A percentile compares a stretch with the other conserved stretches of the same genome.
Evolutionary conservation across 2,329 filamentous ascomycete species (phyloP).

Genomic region (Aspergillus niger): DNA sequence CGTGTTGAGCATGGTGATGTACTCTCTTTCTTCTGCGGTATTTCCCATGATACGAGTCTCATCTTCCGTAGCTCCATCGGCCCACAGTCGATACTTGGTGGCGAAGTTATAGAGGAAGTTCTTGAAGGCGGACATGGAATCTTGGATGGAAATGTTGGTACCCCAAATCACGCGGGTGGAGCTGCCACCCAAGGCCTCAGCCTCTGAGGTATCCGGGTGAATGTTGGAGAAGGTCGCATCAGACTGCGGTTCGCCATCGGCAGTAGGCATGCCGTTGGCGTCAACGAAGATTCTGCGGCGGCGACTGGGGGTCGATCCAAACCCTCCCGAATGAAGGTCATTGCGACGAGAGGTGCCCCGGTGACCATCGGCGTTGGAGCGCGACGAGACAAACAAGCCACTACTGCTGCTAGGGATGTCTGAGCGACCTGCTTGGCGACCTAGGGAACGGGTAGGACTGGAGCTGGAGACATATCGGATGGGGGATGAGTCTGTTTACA

Average conservation of each 20-base stretch:
- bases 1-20: conserved; percentile 80
- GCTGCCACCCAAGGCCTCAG: conserved; percentile 78
- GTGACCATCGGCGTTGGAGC: conserved; percentile 54
- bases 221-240: conserved; percentile 68
- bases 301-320: conserved; percentile 54
- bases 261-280: conserved; percentile 62
- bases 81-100: conserved; percentile 89
- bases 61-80: conserved; percentile 77
- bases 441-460: conserved; percentile 68
- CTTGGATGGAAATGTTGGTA: conserved; percentile 91
- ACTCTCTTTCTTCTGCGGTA: conserved; percentile 76
- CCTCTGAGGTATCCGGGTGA: conserved; percentile 87
- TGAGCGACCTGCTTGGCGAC: conserved; percentile 61
- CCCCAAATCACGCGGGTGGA: conserved; percentile 91
- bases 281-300: conserved; percentile 65
- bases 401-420: conserved; percentile 82
- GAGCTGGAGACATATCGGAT: conserved; percentile 90
- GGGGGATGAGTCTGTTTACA: conserved; percentile 76
- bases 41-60: conserved; percentile 68
- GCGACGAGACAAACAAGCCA: conserved; percentile 74
- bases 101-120: conserved; percentile 92
- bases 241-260: conserved; percentile 52
- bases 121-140: conserved; percentile 84
- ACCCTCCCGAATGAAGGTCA: conserved; percentile 81
- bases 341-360: conserved; percentile 67